Evolutionary conservation across 257 asterid species (phyloP).

Genomic region (Solanum lignicaule): DNA sequence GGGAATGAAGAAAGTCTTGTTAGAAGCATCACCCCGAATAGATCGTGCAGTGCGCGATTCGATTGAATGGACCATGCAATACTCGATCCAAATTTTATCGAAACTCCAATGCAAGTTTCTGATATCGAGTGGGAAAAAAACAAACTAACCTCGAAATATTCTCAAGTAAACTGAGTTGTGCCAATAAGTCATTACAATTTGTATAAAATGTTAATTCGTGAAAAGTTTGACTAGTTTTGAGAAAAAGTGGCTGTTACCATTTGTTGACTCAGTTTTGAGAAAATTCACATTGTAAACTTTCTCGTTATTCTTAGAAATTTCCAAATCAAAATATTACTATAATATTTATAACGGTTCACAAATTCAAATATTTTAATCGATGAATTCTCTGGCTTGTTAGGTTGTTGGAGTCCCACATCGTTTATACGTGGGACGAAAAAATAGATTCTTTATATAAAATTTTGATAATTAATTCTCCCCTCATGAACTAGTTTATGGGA

Average conservation of each 20-base stretch:
- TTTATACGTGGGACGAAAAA: background rate
- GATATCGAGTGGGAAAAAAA: no score
- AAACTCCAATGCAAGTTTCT: no score
- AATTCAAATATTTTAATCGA: background rate
- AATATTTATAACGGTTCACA: background rate
- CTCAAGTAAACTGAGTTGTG: background rate
- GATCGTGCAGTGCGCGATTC: rapidly evolving
- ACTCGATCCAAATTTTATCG: no score
- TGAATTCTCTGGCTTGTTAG: background rate
- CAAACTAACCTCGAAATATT: background rate
- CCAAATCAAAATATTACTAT: background rate
- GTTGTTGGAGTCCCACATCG: background rate
- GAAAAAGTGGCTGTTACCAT: background rate
- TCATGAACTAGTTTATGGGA: background rate
- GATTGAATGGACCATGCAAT: rapidly evolving
- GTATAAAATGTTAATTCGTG: background rate
- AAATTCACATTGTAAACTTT: background rate
- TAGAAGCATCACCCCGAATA: background rate
- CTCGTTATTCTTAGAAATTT: background rate
- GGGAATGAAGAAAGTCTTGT: background rate
- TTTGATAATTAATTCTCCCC: rapidly evolving
- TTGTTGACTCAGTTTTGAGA: background rate
- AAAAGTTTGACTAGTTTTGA: background rate
- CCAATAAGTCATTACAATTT: background rate
- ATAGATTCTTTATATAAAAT: rapidly evolving